Percentiles rank a stretch among this genome's conserved stretches.
These are phyloP conservation scores for Penicillium paneum DNA, from an alignment of 2,329 filamentous ascomycete genomes.

Conservation along the genomic window DNA sequence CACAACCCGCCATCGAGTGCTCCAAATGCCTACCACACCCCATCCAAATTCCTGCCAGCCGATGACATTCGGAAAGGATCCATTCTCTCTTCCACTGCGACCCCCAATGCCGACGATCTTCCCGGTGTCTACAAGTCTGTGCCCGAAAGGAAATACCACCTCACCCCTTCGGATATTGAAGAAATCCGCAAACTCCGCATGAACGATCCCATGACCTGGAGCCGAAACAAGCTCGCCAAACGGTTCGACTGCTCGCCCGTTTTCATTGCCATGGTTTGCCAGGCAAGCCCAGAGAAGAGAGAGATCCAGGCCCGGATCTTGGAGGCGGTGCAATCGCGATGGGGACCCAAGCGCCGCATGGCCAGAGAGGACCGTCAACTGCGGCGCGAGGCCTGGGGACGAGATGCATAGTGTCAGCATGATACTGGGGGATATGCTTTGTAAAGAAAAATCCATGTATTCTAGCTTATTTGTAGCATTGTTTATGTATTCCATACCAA, in stretches of 20 bases:
- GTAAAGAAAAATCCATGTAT: constrained; percentile 24
- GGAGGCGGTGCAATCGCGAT: constrained; percentile 56
- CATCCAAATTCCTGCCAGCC: constrained; percentile 61
- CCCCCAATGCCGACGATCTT: constrained; percentile 31
- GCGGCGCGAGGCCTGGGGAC: constrained; percentile 60
- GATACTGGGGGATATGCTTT: neutral
- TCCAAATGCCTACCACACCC: constrained; percentile 63
- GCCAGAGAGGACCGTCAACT: constrained; percentile 60
- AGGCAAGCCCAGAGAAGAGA: constrained; percentile 51
- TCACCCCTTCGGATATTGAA: constrained; percentile 55
- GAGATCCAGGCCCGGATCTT: constrained; percentile 47
- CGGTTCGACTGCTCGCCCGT: constrained; percentile 62
- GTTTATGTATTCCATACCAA: constrained; percentile 17
- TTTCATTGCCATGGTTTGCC: constrained; percentile 59
- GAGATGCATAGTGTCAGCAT: constrained; percentile 46
- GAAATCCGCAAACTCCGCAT: constrained; percentile 57
- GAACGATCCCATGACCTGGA: constrained; percentile 59
- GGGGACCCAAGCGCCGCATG: constrained; percentile 58
- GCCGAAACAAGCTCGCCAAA: constrained; percentile 56
- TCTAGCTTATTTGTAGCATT: constrained; percentile 21
- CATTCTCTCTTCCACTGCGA: constrained; percentile 24
- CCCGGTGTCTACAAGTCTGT: constrained; percentile 51
- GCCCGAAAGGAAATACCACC: constrained; percentile 60
- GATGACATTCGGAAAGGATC: constrained; percentile 54
- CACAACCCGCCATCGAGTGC: constrained; percentile 65